phyloP scores from a whole-genome alignment of 768 basidiomycete genomes.

The Nidula microcarpa region DNA sequence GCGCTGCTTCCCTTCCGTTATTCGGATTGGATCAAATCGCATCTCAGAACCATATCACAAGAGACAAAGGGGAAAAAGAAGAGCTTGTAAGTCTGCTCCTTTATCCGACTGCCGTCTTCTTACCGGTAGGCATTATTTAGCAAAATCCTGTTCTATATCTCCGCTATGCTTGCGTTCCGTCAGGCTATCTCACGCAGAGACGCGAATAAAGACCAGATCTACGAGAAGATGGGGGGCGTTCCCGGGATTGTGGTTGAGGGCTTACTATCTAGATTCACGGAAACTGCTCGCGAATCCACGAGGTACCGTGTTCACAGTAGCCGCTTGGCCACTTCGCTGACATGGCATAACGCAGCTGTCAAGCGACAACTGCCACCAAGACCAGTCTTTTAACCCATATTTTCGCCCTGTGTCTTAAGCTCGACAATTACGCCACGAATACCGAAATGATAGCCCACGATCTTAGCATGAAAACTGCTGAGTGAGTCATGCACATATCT shows the following conservation, averaged over 20 bases:
- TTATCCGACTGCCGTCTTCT: not conserved
- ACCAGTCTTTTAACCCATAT: slow-evolving; percentile 74
- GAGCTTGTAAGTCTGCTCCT: slow-evolving; percentile 46
- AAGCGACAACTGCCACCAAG: slow-evolving; percentile 65
- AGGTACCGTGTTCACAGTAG: slow-evolving; percentile 35
- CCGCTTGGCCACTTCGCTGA: too few species aligned
- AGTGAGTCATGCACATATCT: slow-evolving; percentile 44
- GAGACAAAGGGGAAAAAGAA: slow-evolving; percentile 51
- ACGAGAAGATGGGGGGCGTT: slow-evolving; percentile 53
- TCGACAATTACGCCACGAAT: slow-evolving; percentile 78
- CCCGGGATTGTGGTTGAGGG: slow-evolving; percentile 70
- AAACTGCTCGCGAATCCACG: slow-evolving; percentile 62
- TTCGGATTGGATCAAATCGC: slow-evolving; percentile 71
- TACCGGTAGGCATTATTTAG: slow-evolving; percentile 29
- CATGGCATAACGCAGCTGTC: slow-evolving; percentile 7
- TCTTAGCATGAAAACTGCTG: slow-evolving; percentile 56
- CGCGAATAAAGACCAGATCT: slow-evolving; percentile 47
- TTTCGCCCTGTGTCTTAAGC: slow-evolving; percentile 74
- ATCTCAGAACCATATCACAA: slow-evolving; percentile 42
- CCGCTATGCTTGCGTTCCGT: slow-evolving; percentile 75
- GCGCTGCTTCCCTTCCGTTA: slow-evolving; percentile 58
- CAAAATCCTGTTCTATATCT: slow-evolving; percentile 77
- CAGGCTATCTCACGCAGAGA: slow-evolving; percentile 32
- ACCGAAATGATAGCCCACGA: slow-evolving; percentile 67
- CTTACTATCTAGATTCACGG: slow-evolving; percentile 77